phyloP scores from a whole-genome alignment of 306 rosid genomes.

The Hippophae rhamnoides region DNA sequence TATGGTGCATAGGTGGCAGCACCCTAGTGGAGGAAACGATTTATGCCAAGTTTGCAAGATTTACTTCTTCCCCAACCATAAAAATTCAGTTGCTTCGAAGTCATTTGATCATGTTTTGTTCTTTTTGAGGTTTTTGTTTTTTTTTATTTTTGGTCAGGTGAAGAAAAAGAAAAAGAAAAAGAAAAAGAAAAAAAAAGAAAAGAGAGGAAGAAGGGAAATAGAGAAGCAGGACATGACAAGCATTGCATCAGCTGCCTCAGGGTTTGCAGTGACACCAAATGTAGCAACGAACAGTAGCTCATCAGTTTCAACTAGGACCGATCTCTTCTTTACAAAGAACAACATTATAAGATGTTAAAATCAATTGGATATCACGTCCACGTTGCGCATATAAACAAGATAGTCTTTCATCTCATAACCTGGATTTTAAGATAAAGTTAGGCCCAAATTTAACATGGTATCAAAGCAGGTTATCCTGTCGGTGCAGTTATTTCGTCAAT shows the following conservation, averaged over 20 bases:
- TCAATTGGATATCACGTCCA: too few relatives aligned
- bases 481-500: too few relatives aligned
- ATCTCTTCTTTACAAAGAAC: conserved; percentile 35
- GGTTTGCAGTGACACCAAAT: conserved; percentile 46
- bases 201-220: not conserved
- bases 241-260: conserved; percentile 79
- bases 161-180: too few relatives aligned
- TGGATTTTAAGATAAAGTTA: too few relatives aligned
- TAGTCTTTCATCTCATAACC: too few relatives aligned
- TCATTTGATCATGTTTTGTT: conserved; percentile 17
- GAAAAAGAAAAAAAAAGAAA: not conserved
- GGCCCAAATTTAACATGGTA: too few relatives aligned
- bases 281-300: conserved; percentile 31
- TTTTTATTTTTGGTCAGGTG: conserved; percentile 14
- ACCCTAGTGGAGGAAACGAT: conserved; percentile 53
- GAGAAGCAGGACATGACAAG: conserved; percentile 32
- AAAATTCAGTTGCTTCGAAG: conserved; percentile 27
- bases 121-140: conserved; percentile 6
- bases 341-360: too few relatives aligned
- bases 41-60: conserved; percentile 27
- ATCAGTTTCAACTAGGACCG: conserved; percentile 14
- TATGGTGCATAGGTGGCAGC: conserved; percentile 62
- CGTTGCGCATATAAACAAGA: too few relatives aligned
- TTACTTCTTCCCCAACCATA: conserved; percentile 22
- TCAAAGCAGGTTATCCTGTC: too few relatives aligned